Evolutionary conservation across 148 eudicot species (phyloP).

Genomic region (Silene conica): DNA sequence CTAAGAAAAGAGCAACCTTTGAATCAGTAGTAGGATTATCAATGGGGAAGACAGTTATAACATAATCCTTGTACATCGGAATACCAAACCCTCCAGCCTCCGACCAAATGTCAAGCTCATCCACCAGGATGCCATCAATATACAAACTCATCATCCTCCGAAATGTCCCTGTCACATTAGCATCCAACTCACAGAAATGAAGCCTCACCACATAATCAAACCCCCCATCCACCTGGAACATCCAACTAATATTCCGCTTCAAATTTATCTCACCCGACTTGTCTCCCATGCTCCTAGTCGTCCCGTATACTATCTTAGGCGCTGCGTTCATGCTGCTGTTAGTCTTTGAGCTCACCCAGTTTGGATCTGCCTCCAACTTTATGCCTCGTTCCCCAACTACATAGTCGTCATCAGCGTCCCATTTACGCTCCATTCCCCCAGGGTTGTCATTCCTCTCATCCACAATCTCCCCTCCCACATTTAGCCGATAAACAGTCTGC

Average conservation of each 20-base stretch:
- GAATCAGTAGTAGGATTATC: too few species aligned
- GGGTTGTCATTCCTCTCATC: neutral
- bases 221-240: conserved; percentile 36
- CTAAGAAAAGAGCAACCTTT: too few species aligned
- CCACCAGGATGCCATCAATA: conserved; percentile 26
- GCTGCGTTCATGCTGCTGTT: conserved; percentile 15
- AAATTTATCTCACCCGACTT: neutral
- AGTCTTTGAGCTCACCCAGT: neutral
- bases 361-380: neutral
- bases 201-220: conserved; percentile 45
- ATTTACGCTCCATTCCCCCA: conserved; percentile 28
- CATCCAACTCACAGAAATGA: conserved; percentile 36
- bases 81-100: neutral
- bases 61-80: neutral
- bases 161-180: neutral
- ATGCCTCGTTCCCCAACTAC: neutral
- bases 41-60: too few species aligned
- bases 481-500: conserved; percentile 33
- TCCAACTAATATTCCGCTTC: conserved; percentile 30
- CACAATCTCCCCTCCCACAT: conserved; percentile 21
- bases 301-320: conserved; percentile 31
- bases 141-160: conserved; percentile 21
- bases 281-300: conserved; percentile 16
- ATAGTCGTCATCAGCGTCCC: conserved; percentile 28
- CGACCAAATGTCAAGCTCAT: conserved; percentile 20